Percentiles rank a stretch among this genome's conserved stretches.
Evolutionary conservation across 2,329 filamentous ascomycete species (phyloP).

Genomic region (Aspergillus hiratsukae): DNA sequence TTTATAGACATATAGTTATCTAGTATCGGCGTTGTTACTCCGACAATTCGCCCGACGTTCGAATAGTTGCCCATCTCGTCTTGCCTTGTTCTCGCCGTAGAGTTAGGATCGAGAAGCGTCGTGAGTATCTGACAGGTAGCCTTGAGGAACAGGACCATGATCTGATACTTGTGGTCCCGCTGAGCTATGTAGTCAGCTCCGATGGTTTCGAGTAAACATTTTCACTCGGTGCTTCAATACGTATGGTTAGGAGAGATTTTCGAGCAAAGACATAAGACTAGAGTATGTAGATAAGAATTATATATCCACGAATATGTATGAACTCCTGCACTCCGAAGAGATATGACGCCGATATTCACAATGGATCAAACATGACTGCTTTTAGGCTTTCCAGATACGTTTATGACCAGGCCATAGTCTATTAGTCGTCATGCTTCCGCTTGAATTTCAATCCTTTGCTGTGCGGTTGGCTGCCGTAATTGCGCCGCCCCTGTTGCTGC

Average conservation of each 20-base stretch:
- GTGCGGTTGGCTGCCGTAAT: constrained; percentile 71
- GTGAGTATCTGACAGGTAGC: neutral
- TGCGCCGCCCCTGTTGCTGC: constrained; percentile 54
- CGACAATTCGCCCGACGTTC: neutral
- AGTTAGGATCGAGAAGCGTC: neutral
- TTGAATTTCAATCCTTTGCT: constrained; percentile 55
- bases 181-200: neutral
- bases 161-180: neutral
- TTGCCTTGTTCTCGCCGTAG: neutral
- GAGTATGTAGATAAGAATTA: neutral
- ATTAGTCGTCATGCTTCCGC: constrained; percentile 38
- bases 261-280: neutral
- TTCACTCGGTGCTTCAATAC: neutral
- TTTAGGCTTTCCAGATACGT: neutral
- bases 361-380: constrained; percentile 4
- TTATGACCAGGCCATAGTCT: neutral
- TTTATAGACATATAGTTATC: neutral
- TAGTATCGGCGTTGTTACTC: neutral
- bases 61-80: neutral
- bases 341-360: constrained; percentile 10
- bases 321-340: neutral
- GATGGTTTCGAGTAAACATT: neutral
- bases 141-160: too few relatives aligned
- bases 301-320: neutral
- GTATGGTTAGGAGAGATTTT: neutral